Percentiles rank a stretch among this genome's conserved stretches.
phyloP scores from a whole-genome alignment of 2,329 filamentous ascomycete genomes.

The Aspergillus costaricaensis region DNA sequence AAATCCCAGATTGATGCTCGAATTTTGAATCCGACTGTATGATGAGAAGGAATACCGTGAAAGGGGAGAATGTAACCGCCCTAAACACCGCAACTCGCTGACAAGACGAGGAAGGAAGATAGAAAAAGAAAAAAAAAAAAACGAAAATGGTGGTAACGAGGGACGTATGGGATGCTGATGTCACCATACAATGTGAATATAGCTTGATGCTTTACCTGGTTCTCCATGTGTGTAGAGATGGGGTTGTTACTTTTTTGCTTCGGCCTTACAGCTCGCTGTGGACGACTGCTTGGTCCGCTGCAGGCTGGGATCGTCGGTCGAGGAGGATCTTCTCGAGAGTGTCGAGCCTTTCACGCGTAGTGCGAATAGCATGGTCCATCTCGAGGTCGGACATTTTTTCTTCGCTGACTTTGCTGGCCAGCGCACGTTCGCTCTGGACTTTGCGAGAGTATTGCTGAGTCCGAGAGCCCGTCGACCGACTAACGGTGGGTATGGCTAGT shows the following conservation, averaged over 20 bases:
- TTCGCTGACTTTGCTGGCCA: constrained; percentile 60
- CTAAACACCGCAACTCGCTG: not conserved
- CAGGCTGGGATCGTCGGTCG: constrained; percentile 49
- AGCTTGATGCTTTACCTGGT: too few relatives aligned
- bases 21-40: not conserved
- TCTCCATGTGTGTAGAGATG: not conserved
- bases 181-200: not conserved
- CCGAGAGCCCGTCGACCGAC: constrained; percentile 40
- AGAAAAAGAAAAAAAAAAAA: not conserved
- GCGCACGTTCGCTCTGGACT: constrained; percentile 44
- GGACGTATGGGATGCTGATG: not conserved
- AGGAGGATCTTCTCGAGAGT: constrained; percentile 74
- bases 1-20: constrained; percentile 6
- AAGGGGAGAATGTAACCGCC: not conserved
- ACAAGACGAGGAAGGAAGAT: constrained; percentile 1
- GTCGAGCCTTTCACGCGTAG: constrained; percentile 82
- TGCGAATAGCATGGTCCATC: constrained; percentile 75
- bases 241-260: not conserved
- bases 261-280: constrained; percentile 28
- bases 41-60: constrained; percentile 1
- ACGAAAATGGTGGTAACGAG: not conserved
- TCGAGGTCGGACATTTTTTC: constrained; percentile 72
- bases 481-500: constrained; percentile 40
- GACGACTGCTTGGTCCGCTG: constrained; percentile 20
- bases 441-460: constrained; percentile 41